Evolutionary conservation across 768 basidiomycete species (phyloP).

Genomic region (Kwoniella bestiolae): DNA sequence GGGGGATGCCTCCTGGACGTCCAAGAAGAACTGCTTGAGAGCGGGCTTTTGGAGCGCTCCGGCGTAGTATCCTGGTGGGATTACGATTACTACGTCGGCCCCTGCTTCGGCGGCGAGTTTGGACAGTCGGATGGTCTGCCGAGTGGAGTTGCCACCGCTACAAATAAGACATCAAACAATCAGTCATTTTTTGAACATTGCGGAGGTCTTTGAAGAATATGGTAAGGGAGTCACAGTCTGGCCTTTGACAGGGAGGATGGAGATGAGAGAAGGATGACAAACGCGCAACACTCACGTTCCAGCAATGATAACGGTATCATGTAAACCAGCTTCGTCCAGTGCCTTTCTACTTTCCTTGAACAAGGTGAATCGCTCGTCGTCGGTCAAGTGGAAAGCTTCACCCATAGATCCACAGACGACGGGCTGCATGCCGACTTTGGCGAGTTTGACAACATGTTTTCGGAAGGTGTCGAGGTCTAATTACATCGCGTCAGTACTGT

Average conservation of each 20-base stretch:
- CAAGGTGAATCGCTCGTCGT: slow-evolving; percentile 68
- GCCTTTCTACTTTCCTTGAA: slow-evolving; percentile 71
- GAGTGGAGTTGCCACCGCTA: slow-evolving; percentile 74
- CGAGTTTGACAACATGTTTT: slow-evolving; percentile 68
- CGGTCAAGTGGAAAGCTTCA: slow-evolving; percentile 76
- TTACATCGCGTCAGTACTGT: not conserved
- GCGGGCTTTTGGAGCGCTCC: slow-evolving; percentile 71
- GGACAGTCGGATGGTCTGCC: slow-evolving; percentile 76
- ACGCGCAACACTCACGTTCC: slow-evolving; percentile 64
- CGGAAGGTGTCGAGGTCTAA: slow-evolving; percentile 73
- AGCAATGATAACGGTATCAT: slow-evolving; percentile 70
- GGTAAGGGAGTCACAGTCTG: not conserved
- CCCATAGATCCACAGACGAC: slow-evolving; percentile 83
- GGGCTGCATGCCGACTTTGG: slow-evolving; percentile 70
- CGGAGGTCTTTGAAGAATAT: no score
- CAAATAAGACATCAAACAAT: not conserved
- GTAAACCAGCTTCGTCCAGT: slow-evolving; percentile 69
- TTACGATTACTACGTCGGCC: slow-evolving; percentile 84
- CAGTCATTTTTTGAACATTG: no score
- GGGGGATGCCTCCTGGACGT: slow-evolving; percentile 77
- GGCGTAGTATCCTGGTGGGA: slow-evolving; percentile 84
- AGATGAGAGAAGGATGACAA: not conserved
- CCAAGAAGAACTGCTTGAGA: slow-evolving; percentile 76
- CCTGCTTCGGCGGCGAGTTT: slow-evolving; percentile 80
- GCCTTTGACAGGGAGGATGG: no score